Base-by-base conservation (phyloP, 1,284 basidiomycete species). In the Xerocomus minutiporus region DNA sequence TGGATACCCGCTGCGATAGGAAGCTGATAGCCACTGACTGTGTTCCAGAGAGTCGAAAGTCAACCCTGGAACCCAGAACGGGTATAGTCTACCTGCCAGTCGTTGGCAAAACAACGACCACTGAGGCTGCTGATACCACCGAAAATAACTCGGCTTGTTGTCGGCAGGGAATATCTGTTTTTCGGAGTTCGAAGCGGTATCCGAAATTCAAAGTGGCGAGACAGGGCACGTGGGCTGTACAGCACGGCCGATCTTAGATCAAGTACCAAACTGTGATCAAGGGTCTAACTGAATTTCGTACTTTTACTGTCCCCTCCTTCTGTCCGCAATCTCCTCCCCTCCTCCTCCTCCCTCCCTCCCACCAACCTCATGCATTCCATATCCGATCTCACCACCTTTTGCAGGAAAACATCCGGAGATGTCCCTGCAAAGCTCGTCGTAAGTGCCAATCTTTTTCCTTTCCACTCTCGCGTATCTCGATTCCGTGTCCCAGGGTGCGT, bases 371-470 rank as follows among this genome's bases (percentile, higher is more conserved):
- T 91, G 73, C 87, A 91, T 65, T 89, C 89, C 47, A 89, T 92
- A 61, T 89, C 88, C 61, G 89, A 94, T 73, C 79, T 95, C 61
- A 92, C 91, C 7, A 91, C 91, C 9, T 92, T 85, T 69, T 87
- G 84, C 64, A 80, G 89, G 61, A 83, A 83, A 67, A 91, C 93
- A 0, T 82, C 82, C 6, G 93, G 93, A 48, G 86, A 92, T 79
- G 86, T 93, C 26, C 93, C 93, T 12, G 83, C 88, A 43, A 91
- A 91, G 63, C 84, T 95, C 48, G 91, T 94, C 52, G 91, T 93
- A 72, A 60, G 89, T 80, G 36, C 45, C 9, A 20, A 20, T 38
- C 42, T 28, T 40, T 50, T 46, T 35, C 47, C 6, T 42, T 31
- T 23, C 25, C 20, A 26, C 31, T 9, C 46, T n/a, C 40, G 38